Percentiles rank a stretch among this genome's conserved stretches.
phyloP scores from a whole-genome alignment of 306 rosid species.

The Prunus padus region DNA sequence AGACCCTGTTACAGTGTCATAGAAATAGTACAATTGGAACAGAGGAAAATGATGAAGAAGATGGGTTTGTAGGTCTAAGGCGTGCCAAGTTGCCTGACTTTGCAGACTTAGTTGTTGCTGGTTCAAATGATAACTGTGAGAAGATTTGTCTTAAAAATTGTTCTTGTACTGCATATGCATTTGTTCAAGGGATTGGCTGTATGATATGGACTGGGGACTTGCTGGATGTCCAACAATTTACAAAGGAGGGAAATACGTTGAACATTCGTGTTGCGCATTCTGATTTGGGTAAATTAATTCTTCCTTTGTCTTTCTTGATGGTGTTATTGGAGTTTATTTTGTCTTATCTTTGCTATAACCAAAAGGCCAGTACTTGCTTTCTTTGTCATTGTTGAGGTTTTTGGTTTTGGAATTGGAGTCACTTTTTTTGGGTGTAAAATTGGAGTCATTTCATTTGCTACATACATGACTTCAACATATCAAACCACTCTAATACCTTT shows the following conservation, averaged over 20 bases:
- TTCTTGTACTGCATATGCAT: conserved; percentile 62
- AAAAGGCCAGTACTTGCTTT: background rate
- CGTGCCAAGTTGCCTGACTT: conserved; percentile 72
- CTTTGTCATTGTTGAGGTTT: background rate
- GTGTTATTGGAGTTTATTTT: background rate
- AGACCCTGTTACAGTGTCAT: conserved; percentile 40
- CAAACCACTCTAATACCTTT: background rate
- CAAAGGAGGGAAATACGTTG: conserved; percentile 42
- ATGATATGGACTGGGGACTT: conserved; percentile 55
- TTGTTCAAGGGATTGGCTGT: conserved; percentile 65
- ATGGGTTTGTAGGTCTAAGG: conserved; percentile 42
- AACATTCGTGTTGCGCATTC: conserved; percentile 57
- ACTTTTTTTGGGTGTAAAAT: background rate
- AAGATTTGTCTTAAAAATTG: conserved; percentile 35
- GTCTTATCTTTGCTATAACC: background rate
- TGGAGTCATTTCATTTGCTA: background rate
- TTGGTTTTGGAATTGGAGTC: background rate
- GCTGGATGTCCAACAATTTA: conserved; percentile 48
- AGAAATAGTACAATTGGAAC: conserved; percentile 22
- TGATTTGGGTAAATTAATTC: conserved; percentile 35
- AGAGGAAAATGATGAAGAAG: conserved; percentile 34
- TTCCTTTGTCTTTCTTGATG: background rate
- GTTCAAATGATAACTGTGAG: conserved; percentile 26
- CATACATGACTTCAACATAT: background rate
- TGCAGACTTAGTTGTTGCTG: conserved; percentile 17